Evolutionary conservation across 2,329 filamentous ascomycete species (phyloP).

Genomic region (Nakataea oryzae): DNA sequence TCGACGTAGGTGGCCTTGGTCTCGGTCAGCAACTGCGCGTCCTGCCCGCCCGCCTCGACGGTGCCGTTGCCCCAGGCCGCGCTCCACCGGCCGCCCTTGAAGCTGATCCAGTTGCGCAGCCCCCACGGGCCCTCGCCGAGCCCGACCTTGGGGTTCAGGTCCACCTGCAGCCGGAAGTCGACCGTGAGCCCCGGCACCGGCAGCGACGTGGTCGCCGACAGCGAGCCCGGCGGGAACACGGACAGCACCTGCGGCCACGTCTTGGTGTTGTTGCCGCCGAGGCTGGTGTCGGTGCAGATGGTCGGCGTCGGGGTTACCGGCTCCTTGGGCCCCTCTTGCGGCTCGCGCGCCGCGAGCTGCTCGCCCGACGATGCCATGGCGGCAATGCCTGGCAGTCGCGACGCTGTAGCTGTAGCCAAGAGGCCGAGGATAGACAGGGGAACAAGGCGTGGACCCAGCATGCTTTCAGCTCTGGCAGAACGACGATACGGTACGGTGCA

Average conservation of each 20-base stretch:
- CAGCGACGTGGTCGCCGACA: slow-evolving; percentile 5
- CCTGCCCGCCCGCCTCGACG: slow-evolving; percentile 9
- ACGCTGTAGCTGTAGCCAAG: neutral
- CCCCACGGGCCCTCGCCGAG: slow-evolving; percentile 8
- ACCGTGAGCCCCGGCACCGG: slow-evolving; percentile 5
- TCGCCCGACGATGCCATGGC: neutral
- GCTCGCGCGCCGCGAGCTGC: neutral
- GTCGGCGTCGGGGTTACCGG: neutral
- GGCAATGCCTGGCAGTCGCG: neutral
- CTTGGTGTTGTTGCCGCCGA: neutral
- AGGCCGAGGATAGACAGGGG: neutral
- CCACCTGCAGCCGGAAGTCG: slow-evolving; percentile 9
- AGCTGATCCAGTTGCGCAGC: slow-evolving; percentile 10
- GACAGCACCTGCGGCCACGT: slow-evolving; percentile 1
- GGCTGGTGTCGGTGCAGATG: neutral
- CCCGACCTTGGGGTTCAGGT: slow-evolving; percentile 7
- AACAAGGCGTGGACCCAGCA: neutral
- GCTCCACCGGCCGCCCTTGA: slow-evolving; percentile 8
- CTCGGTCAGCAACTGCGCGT: slow-evolving; percentile 9
- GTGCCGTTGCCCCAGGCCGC: slow-evolving; percentile 9
- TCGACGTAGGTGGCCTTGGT: slow-evolving; percentile 9
- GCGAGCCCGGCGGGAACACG: slow-evolving; percentile 5
- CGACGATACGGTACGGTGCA: too few species aligned
- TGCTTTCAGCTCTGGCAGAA: neutral
- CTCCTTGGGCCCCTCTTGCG: neutral